These are phyloP conservation scores for Niebla homalea DNA, from an alignment of 495 filamentous ascomycete species.

Conservation along the genomic window DNA sequence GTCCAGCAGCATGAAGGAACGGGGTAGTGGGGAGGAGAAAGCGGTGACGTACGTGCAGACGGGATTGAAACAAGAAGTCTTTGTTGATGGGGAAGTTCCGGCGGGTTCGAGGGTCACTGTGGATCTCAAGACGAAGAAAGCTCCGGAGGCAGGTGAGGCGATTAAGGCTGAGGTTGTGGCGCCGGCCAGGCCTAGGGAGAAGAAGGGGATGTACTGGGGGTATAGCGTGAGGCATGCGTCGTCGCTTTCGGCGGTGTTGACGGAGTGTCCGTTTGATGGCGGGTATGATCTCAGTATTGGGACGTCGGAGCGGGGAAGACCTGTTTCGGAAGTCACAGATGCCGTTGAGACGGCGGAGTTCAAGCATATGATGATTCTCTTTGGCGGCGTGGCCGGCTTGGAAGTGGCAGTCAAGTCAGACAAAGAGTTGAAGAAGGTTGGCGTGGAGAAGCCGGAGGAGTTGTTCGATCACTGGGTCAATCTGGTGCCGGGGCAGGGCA, in stretches of 20 bases:
- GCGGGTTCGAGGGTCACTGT: conserved; percentile 52
- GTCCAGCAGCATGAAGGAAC: not conserved
- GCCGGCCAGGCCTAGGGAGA: conserved; percentile 46
- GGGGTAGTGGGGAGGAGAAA: not conserved
- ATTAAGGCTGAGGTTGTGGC: conserved; percentile 34
- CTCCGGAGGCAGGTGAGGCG: not conserved
- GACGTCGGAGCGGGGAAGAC: conserved; percentile 56
- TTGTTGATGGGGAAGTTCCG: conserved; percentile 39
- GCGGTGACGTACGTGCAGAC: conserved; percentile 13
- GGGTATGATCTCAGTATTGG: conserved; percentile 59
- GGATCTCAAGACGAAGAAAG: conserved; percentile 31
- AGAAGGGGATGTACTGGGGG: conserved; percentile 68
- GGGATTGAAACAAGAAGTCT: conserved; percentile 28
- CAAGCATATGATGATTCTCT: conserved; percentile 54
- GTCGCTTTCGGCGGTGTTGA: conserved; percentile 52
- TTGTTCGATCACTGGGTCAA: conserved; percentile 72
- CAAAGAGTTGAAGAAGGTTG: conserved; percentile 39
- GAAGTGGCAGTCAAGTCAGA: conserved; percentile 59
- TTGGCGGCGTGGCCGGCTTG: conserved; percentile 60
- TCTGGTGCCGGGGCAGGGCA: conserved; percentile 58
- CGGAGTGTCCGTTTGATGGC: conserved; percentile 46
- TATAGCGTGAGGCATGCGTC: conserved; percentile 46
- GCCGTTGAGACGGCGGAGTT: conserved; percentile 28
- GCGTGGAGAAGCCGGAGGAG: conserved; percentile 41
- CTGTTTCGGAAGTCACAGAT: conserved; percentile 28